Percentiles rank a stretch among this genome's conserved stretches.
phyloP scores from a whole-genome alignment of 1,139 yeast genomes.

The Zygoascus sp. region DNA sequence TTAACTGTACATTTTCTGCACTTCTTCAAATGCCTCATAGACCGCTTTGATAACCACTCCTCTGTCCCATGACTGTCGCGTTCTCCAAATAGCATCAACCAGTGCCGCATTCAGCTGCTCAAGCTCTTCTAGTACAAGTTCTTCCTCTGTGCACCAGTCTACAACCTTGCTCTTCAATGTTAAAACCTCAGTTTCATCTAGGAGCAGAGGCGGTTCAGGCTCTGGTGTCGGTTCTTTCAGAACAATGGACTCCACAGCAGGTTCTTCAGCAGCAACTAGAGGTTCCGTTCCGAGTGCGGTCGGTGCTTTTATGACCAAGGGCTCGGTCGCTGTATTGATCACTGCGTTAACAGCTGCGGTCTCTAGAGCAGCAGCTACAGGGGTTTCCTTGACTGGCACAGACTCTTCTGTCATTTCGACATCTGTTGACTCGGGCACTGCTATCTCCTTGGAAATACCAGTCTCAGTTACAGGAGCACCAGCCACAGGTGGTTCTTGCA shows the following conservation, averaged over 20 bases:
- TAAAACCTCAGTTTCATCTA: conserved; percentile 27
- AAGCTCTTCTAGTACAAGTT: conserved; percentile 59
- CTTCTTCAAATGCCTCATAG: conserved; percentile 12
- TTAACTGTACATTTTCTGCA: conserved; percentile 8
- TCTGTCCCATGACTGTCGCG: conserved; percentile 65
- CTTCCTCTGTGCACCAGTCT: conserved; percentile 39
- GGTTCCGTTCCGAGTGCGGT: too few relatives aligned
- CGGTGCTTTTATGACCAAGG: too few relatives aligned
- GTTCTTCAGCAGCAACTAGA: too few relatives aligned
- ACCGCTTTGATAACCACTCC: conserved; percentile 31
- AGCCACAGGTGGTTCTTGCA: too few relatives aligned
- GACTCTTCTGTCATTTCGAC: conserved; percentile 13
- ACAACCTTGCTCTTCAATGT: conserved; percentile 35
- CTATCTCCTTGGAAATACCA: too few relatives aligned
- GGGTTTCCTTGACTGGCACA: background rate
- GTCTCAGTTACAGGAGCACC: too few relatives aligned
- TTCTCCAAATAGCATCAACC: conserved; percentile 72
- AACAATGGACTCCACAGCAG: conserved; percentile 5
- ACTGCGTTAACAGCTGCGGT: conserved; percentile 2
- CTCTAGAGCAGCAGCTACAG: conserved; percentile 3
- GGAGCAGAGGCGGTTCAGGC: conserved; percentile 19
- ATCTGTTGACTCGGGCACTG: background rate
- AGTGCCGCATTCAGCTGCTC: conserved; percentile 70
- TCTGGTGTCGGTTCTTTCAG: conserved; percentile 15
- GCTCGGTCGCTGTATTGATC: background rate